Base-by-base conservation (phyloP, 352 stramenopile genomes). In the Aphanomyces cochlioides region DNA sequence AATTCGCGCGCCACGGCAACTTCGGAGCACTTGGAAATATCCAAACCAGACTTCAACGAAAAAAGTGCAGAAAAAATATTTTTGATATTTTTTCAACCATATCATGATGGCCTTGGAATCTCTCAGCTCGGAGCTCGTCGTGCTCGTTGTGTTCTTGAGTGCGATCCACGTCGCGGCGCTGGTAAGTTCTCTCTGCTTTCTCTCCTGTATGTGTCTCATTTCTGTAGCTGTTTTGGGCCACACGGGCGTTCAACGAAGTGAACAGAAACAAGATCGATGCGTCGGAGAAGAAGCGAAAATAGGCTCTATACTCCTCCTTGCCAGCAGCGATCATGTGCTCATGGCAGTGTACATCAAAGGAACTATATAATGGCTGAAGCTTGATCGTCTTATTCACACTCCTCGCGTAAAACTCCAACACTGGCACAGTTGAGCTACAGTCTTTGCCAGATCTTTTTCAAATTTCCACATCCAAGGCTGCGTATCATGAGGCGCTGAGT, bases 91-190 rank as follows among this genome's bases (percentile, higher is more conserved):
- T n/a, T n/a, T n/a, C 43, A 50, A 50, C 10, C 17, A 2, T 7
- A 58, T 12, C 50, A 61, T 61, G 54, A 37, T 61, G 54, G 54
- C 21, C 7, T n/a, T 61, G 15, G 54, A 61, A 39, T 41, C 54
- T 47, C 65, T 80, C 8, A 75, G 75, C 15, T 19, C 71, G 21
- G 71, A 72, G 57, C 70, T 93, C 45, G 91, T 90, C 66, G 79
- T 84, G 74, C 77, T 93, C 47, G 78, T 93, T 56, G 77, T 60
- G 15, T 78, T 77, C 57, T 84, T 93, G 58, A 80, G 92, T 60
- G 83, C 74, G 43, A 72, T 91, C 47, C 86, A 93, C 74, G 71
- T 93, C 56, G 75, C 91, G 47, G 86, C 85, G 39, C 69, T 93
- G 69, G 86, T 92, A 72, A 57, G 77, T 75, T 50, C 41, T 67